A percentile compares a stretch with the other conserved stretches of the same genome.
phyloP scores from a whole-genome alignment of 306 rosid species.

The Urtica urens region DNA sequence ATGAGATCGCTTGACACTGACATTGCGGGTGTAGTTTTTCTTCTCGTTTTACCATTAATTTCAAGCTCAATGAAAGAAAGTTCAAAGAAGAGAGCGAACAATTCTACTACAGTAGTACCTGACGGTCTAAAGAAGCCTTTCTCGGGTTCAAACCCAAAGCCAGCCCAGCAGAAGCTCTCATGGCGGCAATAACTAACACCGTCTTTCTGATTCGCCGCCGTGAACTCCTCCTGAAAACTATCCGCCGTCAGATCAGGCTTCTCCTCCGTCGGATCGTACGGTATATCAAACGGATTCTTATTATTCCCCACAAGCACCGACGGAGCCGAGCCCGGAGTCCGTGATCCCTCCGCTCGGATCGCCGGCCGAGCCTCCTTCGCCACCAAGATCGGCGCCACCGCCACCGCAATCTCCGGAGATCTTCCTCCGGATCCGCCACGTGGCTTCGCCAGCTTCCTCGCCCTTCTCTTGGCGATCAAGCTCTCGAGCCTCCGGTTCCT shows the following conservation, averaged over 20 bases:
- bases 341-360: constrained; percentile 25
- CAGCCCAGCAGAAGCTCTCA: constrained; percentile 54
- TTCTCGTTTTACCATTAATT: too few species aligned
- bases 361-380: constrained; percentile 20
- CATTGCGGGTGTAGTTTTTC: too few species aligned
- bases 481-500: constrained; percentile 67
- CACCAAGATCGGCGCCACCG: constrained; percentile 34
- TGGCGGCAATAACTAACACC: constrained; percentile 40
- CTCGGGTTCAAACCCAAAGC: too few species aligned
- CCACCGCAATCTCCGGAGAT: constrained; percentile 9
- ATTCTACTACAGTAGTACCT: too few species aligned
- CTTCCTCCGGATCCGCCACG: constrained; percentile 12
- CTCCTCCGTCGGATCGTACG: constrained; percentile 62
- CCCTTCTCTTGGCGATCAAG: constrained; percentile 65
- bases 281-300: constrained; percentile 66
- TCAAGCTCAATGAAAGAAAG: too few species aligned
- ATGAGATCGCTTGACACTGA: too few species aligned
- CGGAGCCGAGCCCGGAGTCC: constrained; percentile 79
- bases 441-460: constrained; percentile 24
- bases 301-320: constrained; percentile 30
- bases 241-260: constrained; percentile 45
- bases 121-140: too few species aligned
- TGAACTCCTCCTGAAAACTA: constrained; percentile 50
- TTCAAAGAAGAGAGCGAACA: too few species aligned
- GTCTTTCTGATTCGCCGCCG: constrained; percentile 30